Evolutionary conservation across 441 rosid genomes (phyloP).

Genomic region (Arabidopsis hybrid): DNA sequence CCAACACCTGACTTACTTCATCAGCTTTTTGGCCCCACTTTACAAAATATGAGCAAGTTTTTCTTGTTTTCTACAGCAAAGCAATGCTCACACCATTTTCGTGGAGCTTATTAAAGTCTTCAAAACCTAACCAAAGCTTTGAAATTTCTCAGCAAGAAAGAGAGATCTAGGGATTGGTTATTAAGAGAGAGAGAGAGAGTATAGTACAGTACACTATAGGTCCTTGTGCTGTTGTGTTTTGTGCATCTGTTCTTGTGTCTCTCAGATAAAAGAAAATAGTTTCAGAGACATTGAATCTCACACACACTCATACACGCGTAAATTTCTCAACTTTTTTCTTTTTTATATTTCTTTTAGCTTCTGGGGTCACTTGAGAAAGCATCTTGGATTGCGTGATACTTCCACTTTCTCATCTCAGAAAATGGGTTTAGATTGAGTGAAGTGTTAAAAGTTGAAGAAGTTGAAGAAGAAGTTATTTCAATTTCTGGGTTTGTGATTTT

Average conservation of each 20-base stretch:
- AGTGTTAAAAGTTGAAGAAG: slow-evolving; percentile 37
- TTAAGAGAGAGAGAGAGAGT: slow-evolving; percentile 34
- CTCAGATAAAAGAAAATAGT: slow-evolving; percentile 18
- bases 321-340: slow-evolving; percentile 34
- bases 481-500: not conserved
- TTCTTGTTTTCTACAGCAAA: slow-evolving; percentile 43
- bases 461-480: not conserved
- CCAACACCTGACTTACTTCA: slow-evolving; percentile 32
- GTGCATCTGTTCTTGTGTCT: slow-evolving; percentile 45
- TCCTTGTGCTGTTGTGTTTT: slow-evolving; percentile 47
- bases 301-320: slow-evolving; percentile 49
- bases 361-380: slow-evolving; percentile 36
- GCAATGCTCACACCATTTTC: slow-evolving; percentile 46
- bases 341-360: not conserved
- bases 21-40: slow-evolving; percentile 36
- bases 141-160: slow-evolving; percentile 30
- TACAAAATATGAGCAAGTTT: slow-evolving; percentile 27
- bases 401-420: slow-evolving; percentile 40
- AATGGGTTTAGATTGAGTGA: slow-evolving; percentile 49
- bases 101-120: slow-evolving; percentile 44
- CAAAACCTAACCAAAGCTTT: slow-evolving; percentile 32
- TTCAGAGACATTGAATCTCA: slow-evolving; percentile 50
- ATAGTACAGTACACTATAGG: slow-evolving; percentile 9
- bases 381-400: slow-evolving; percentile 59
- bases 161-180: slow-evolving; percentile 45